Evolutionary conservation across 768 basidiomycete genomes (phyloP), one percentile per base, ranked within the genome.

Genomic region (Naganishia vishniacii): DNA sequence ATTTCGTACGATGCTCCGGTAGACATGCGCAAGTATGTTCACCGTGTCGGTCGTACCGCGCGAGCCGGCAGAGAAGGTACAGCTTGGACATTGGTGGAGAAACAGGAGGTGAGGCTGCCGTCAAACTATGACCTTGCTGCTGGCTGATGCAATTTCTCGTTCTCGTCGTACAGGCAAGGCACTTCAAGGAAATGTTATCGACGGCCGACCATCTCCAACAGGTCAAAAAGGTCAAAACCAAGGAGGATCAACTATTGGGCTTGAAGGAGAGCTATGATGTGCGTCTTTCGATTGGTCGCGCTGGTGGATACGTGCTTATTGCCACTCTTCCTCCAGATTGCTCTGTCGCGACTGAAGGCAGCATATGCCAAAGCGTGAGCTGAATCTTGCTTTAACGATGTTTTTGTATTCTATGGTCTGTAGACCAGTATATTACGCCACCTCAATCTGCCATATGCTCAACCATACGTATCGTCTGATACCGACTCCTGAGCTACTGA

Each of bases 1-100:
- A 84, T 99, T 48, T 92, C 87, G 72, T 98, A 99, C 75, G 95
- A 99, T 74, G 86, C 85, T 1, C 93, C 95, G 9, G 83, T 95
- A n/a, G 95, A 98, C 75, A 92, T 97, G 84, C 84, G 91, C 56
- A 98, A 98, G 76, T 99, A 99, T 72, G 89, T 99, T 12, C 95
- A 99, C 77, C 87, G 95, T 59, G 94, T 93, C 9, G 95, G 95
- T 23, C 83, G 95, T 46, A 98, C 95, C 5, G 95, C 95, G 2
- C 83, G 95, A 56, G 95, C 95, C 3, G 95, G 95, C 8, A 81
- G 88, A 48, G 78, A 79, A 23, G 95, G 95, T 6, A 84, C 88
- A 67, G 92, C 93, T 1, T 99, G 94, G 94, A 88, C 88, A 1
- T 78, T 98, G 70, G 89, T 98, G 7, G 95, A 98, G 80, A 88